Base-by-base conservation (phyloP, 139 green algal species). In the Bryopsis sp. region DNA sequence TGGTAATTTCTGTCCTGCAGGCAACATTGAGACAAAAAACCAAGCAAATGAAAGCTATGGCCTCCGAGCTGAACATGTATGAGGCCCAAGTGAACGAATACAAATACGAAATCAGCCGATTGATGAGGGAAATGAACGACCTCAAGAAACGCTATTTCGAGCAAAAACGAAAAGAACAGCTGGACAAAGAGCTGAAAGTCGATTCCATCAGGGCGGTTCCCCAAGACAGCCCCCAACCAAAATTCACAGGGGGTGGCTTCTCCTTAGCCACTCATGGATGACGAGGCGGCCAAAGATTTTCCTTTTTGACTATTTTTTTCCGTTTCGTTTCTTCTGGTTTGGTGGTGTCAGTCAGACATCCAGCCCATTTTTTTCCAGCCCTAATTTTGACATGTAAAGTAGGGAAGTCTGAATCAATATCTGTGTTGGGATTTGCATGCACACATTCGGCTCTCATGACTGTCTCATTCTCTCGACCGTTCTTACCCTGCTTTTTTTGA, bases 31-130 rank as follows among this genome's bases (percentile, higher is more conserved):
- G 86, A 5, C 88, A 95, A 68, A 96, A 97, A 81, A 91, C 86
- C 1, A 92, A 93, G 79, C 89, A 96, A 78, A 88, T 97, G 73
- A 95, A 96, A 82, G 80, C 84, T 5, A 91, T 97, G 81, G 84
- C 86, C 0, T 79, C 64, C 3, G 91, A 97, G 81, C 85, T 97
- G 50, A 95, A 94, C 79, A 96, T 95, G 88, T 89, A 93, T 74
- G 85, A 93, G 76, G 85, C 85, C 26, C 85, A 95, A 76, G 78
- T 89, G 31, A 86, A 89, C 48, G 91, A 95, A 66, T 93, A 97
- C 79, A 95, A 93, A 76, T 94, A 96, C 71, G 86, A 95, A 72
- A 93, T 95, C 36, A 84, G 92, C 69, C 77, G 85, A 48, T 70
- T 94, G 39, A 83, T 77, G 11, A 70, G 82, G 0, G 89, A 96